Evolutionary conservation across 2,329 filamentous ascomycete species (phyloP).

Genomic region (Fusarium mundagurra): DNA sequence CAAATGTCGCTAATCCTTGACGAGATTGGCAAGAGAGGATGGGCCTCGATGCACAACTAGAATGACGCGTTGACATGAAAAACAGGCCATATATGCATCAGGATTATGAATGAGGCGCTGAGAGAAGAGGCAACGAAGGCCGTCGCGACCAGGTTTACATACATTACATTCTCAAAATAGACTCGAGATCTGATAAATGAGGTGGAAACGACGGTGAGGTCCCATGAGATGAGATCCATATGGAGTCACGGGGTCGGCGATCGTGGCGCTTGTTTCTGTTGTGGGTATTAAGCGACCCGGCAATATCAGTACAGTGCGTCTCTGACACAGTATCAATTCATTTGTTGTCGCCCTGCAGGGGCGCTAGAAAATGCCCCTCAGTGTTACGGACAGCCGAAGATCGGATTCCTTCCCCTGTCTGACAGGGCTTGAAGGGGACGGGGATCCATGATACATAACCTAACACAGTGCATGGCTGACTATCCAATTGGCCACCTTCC

Average conservation of each 20-base stretch:
- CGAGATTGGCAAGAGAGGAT: neutral
- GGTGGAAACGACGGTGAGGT: constrained; percentile 27
- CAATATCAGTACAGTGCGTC: constrained; percentile 1
- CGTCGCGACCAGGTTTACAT: neutral
- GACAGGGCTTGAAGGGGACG: neutral
- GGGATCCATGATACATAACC: neutral
- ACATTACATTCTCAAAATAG: neutral
- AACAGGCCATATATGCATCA: neutral
- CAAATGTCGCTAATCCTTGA: neutral
- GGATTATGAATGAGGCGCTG: neutral
- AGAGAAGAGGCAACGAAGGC: constrained; percentile 17
- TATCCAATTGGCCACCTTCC: constrained; percentile 18
- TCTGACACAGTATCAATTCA: neutral
- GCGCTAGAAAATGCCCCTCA: constrained; percentile 10
- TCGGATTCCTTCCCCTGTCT: neutral
- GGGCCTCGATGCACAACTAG: neutral
- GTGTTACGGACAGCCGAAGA: constrained; percentile 2
- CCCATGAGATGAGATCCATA: neutral
- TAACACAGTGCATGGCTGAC: constrained; percentile 3
- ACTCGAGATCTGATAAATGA: constrained; percentile 4
- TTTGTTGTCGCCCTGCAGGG: neutral
- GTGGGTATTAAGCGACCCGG: neutral
- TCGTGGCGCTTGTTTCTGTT: constrained; percentile 15
- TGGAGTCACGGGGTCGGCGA: constrained; percentile 11
- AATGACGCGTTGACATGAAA: neutral